Conservation (phyloP, 176 grass and related monocot genomes). For the Microstegium vimineum region DNA sequence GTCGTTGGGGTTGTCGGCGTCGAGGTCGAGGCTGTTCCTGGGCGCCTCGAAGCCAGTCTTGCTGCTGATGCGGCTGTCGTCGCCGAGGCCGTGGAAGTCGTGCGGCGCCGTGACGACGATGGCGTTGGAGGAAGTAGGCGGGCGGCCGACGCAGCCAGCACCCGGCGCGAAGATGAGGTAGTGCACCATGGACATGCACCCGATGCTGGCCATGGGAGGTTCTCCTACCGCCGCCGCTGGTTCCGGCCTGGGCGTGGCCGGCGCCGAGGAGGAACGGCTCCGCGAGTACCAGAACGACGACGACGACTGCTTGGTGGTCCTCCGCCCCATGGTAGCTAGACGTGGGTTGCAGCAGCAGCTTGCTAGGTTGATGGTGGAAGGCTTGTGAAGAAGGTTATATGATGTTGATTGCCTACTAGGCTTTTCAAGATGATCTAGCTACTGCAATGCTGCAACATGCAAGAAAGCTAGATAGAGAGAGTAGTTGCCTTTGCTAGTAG, state of each 20-base stretch:
- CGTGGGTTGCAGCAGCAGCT: neutral
- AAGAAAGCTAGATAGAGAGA: neutral
- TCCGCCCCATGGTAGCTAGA: slow-evolving; percentile 6
- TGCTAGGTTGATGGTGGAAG: neutral
- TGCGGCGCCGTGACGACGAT: neutral
- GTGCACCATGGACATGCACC: slow-evolving; percentile 94
- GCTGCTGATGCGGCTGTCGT: accelerated
- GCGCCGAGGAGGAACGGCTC: slow-evolving; percentile 23
- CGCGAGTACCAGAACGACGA: slow-evolving; percentile 43
- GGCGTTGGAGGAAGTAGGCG: slow-evolving; percentile 15
- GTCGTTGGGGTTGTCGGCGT: slow-evolving; percentile 45
- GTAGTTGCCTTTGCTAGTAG: neutral
- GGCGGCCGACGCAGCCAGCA: slow-evolving; percentile 43
- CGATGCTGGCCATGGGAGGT: neutral
- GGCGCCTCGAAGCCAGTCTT: slow-evolving; percentile 50
- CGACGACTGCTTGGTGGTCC: neutral
- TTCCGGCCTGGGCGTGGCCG: neutral
- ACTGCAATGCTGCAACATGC: neutral
- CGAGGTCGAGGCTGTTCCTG: slow-evolving; percentile 82
- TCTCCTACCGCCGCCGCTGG: neutral
- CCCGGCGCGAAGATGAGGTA: slow-evolving; percentile 70
- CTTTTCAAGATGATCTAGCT: neutral
- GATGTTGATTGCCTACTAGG: neutral
- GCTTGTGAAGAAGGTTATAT: neutral
- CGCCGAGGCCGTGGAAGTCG: neutral